phyloP scores from a whole-genome alignment of 306 rosid genomes.

The Rosa rugosa region DNA sequence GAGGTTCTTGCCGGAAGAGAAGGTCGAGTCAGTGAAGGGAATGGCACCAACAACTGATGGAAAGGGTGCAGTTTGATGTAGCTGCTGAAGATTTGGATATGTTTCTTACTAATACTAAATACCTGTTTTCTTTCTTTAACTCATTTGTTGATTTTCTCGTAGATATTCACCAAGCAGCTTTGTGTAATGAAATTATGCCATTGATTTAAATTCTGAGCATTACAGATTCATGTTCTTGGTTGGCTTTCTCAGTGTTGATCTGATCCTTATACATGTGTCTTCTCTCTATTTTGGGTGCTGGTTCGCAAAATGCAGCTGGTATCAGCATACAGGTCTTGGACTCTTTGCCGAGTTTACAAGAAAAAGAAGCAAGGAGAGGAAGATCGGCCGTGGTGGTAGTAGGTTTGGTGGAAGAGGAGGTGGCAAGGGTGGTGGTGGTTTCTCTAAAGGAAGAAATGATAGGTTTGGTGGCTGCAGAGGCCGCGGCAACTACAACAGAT shows the following conservation, averaged over 20 bases:
- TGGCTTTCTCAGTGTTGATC: not conserved
- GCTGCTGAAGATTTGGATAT: slow-evolving; percentile 60
- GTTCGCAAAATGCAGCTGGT: slow-evolving; percentile 57
- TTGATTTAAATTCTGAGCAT: not conserved
- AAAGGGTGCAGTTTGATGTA: slow-evolving; percentile 83
- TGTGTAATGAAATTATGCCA: not conserved
- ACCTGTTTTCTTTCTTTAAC: not conserved
- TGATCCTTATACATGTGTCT: not conserved
- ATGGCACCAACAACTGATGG: slow-evolving; percentile 78
- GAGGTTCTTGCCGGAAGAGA: slow-evolving; percentile 75
- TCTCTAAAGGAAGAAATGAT: slow-evolving; percentile 44
- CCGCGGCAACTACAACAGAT: slow-evolving; percentile 34
- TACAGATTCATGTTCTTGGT: not conserved
- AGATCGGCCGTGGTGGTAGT: slow-evolving; percentile 30
- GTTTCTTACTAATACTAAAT: slow-evolving; percentile 55
- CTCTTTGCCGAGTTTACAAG: slow-evolving; percentile 61
- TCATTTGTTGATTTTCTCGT: not conserved
- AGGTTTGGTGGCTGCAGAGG: slow-evolving; percentile 48
- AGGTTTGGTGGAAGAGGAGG: slow-evolving; percentile 49
- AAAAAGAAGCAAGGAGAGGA: slow-evolving; percentile 47
- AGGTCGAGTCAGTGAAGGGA: slow-evolving; percentile 67
- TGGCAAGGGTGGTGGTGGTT: slow-evolving; percentile 37
- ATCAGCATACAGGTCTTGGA: slow-evolving; percentile 56
- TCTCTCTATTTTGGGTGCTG: slow-evolving; percentile 29
- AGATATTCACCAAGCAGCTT: not conserved